Evolutionary conservation across 2,329 filamentous ascomycete genomes (phyloP).

Genomic region (Fusarium miscanthi): DNA sequence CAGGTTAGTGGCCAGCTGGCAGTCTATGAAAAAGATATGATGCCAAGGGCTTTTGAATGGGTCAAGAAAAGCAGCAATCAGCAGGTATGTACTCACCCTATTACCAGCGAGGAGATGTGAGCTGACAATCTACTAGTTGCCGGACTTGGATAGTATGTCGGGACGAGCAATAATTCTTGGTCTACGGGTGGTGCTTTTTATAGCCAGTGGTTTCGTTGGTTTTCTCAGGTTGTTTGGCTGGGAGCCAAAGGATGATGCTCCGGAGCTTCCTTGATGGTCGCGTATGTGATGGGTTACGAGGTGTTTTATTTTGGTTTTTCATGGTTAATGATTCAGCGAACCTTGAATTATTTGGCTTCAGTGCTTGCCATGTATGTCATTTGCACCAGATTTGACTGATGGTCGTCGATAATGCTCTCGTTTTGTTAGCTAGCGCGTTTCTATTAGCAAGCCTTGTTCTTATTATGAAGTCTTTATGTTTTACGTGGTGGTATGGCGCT

Average conservation of each 20-base stretch:
- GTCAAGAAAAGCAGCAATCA: not conserved
- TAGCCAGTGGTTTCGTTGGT: rapidly evolving
- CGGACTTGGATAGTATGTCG: not conserved
- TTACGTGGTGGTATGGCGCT: no score
- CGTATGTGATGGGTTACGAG: no score
- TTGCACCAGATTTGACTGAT: no score
- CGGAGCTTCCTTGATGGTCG: not conserved
- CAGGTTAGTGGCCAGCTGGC: rapidly evolving
- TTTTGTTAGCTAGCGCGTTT: no score
- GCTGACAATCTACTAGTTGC: not conserved
- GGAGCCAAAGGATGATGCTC: not conserved
- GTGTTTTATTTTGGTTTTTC: no score
- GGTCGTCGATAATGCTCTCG: no score
- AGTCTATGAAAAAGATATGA: not conserved
- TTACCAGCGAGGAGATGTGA: rapidly evolving
- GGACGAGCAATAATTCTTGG: not conserved
- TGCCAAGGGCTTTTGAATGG: not conserved
- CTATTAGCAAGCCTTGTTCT: no score
- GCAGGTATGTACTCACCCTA: not conserved
- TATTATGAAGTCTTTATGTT: no score
- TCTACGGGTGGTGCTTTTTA: rapidly evolving
- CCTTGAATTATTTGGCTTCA: no score
- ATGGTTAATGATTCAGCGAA: no score
- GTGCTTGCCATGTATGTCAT: no score
- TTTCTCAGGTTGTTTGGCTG: not conserved